Evolutionary conservation across 2,329 filamentous ascomycete genomes (phyloP).

Genomic region (Rhexocercosporidium sp.): DNA sequence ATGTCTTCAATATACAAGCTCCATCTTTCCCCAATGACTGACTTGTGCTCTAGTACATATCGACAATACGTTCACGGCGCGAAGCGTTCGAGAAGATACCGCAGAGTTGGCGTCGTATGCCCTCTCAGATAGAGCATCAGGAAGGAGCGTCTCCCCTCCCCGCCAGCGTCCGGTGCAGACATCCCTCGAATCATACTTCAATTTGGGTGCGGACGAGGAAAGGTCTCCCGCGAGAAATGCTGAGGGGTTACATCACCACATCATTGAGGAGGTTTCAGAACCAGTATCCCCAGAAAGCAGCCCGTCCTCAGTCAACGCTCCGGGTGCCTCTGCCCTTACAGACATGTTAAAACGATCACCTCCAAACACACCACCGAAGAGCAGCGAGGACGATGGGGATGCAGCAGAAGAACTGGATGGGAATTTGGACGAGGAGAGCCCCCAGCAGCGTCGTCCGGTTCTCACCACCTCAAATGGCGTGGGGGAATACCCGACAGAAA

Average conservation of each 20-base stretch:
- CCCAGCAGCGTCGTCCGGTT: conserved; percentile 30
- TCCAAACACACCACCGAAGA: conserved; percentile 29
- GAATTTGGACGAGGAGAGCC: conserved; percentile 8
- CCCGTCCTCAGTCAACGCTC: conserved; percentile 39
- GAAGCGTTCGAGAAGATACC: conserved; percentile 83
- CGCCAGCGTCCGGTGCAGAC: conserved; percentile 31
- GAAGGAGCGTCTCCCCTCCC: conserved; percentile 39
- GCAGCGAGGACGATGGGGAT: conserved; percentile 13
- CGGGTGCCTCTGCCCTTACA: conserved; percentile 53
- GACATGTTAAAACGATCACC: conserved; percentile 52
- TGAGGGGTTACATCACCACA: conserved; percentile 48
- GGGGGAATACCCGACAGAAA: conserved; percentile 35
- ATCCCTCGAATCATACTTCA: conserved; percentile 38
- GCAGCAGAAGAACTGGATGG: conserved; percentile 4
- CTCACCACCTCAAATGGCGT: conserved; percentile 35
- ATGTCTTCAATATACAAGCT: not conserved
- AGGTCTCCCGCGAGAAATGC: conserved; percentile 24
- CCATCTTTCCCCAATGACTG: conserved; percentile 15
- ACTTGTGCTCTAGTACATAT: conserved; percentile 50
- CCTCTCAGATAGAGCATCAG: conserved; percentile 63
- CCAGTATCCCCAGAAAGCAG: conserved; percentile 54
- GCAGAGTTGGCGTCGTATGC: conserved; percentile 85
- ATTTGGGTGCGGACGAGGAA: conserved; percentile 32
- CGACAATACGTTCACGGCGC: conserved; percentile 76
- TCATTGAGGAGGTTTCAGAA: conserved; percentile 67